These are phyloP conservation scores for Fulvia fulva DNA, from an alignment of 2,329 filamentous ascomycete genomes.

Conservation along the genomic window DNA sequence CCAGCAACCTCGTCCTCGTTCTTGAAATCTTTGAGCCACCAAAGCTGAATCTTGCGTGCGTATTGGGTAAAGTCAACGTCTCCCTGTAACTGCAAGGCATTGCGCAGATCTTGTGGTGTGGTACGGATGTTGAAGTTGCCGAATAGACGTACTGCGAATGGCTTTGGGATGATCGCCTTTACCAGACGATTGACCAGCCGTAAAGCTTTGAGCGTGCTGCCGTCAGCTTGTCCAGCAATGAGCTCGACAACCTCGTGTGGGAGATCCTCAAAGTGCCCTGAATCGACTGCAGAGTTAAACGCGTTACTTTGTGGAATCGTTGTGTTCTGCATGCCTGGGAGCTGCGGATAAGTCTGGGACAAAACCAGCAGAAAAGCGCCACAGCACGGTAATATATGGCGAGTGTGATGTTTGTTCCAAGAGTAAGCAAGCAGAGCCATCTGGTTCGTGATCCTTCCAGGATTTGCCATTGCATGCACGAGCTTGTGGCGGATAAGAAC, in stretches of 20 bases:
- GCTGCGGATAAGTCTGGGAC: no score
- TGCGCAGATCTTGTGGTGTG: neutral
- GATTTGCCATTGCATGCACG: no score
- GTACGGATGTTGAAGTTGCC: neutral
- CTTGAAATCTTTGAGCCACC: no score
- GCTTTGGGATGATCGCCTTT: neutral
- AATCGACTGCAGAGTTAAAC: neutral
- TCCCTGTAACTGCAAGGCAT: neutral
- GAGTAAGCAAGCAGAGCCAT: no score
- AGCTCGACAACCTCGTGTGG: neutral
- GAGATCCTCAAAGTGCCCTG: neutral
- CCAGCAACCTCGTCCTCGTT: no score
- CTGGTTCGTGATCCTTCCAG: no score
- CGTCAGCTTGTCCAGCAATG: neutral
- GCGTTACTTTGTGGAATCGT: neutral
- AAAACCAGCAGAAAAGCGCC: no score
- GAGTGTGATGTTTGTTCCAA: no score
- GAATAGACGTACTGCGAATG: neutral
- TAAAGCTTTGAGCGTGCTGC: neutral
- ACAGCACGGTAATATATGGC: no score
- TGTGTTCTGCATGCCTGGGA: no score
- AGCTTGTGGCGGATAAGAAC: no score
- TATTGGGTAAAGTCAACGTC: neutral
- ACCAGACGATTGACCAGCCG: neutral
- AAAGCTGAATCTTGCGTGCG: neutral